Percentiles rank a stretch among this genome's conserved stretches.
Evolutionary conservation across 2,329 filamentous ascomycete genomes (phyloP).

Genomic region (Penicillium capsulatum): DNA sequence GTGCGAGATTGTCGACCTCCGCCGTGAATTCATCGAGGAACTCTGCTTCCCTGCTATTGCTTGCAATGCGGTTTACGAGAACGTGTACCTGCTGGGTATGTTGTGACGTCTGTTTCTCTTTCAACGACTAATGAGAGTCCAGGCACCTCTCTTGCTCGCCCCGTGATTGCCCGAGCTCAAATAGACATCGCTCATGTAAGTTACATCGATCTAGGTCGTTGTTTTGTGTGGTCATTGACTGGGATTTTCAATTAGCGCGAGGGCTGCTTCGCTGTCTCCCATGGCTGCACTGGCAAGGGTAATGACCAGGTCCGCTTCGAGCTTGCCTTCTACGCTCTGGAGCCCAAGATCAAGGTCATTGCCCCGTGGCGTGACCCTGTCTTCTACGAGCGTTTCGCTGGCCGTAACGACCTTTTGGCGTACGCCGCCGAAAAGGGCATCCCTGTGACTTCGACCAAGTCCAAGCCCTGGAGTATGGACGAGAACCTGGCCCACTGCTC

Average conservation of each 20-base stretch:
- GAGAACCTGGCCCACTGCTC: constrained; percentile 58
- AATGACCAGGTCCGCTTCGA: constrained; percentile 50
- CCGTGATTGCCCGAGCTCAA: constrained; percentile 48
- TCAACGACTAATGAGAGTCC: not conserved
- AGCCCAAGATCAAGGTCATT: constrained; percentile 48
- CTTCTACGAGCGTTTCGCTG: constrained; percentile 48
- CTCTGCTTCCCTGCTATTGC: constrained; percentile 70
- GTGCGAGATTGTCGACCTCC: constrained; percentile 61
- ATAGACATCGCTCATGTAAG: constrained; percentile 31
- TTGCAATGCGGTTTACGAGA: constrained; percentile 63
- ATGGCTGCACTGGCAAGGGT: constrained; percentile 48
- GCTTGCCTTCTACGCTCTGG: constrained; percentile 48
- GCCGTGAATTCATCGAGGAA: constrained; percentile 72
- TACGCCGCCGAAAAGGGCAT: constrained; percentile 47
- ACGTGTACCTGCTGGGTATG: constrained; percentile 56
- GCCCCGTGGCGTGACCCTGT: constrained; percentile 48
- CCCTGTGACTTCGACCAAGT: constrained; percentile 47
- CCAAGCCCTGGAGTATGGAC: constrained; percentile 51
- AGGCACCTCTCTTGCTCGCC: constrained; percentile 42
- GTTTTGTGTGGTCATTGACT: not conserved
- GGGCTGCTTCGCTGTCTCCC: constrained; percentile 42
- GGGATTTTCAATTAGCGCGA: constrained; percentile 31
- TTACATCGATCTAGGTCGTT: not conserved
- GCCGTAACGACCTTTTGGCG: constrained; percentile 48
- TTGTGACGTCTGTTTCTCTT: constrained; percentile 8